Conservation (phyloP, 495 filamentous ascomycete genomes). For the Penicillium diatomitis region DNA sequence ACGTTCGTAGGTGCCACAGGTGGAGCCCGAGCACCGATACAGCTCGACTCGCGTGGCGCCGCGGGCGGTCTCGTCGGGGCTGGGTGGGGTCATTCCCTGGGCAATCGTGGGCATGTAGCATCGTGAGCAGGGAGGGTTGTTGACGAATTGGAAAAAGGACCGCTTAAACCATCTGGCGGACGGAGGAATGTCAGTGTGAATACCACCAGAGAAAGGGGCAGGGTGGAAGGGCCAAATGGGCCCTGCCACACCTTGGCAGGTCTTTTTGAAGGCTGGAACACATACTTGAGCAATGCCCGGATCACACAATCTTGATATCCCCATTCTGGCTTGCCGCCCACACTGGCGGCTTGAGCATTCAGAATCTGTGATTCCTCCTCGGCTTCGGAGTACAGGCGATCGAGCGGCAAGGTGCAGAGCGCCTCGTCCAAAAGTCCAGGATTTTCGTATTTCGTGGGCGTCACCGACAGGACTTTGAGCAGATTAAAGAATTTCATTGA, state of each 20-base stretch:
- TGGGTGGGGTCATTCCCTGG: slow-evolving; percentile 72
- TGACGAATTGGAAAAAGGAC: slow-evolving; percentile 92
- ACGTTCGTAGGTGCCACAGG: slow-evolving; percentile 70
- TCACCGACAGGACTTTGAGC: slow-evolving; percentile 69
- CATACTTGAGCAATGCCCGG: slow-evolving; percentile 67
- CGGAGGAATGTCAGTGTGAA: slow-evolving; percentile 14
- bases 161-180: slow-evolving; percentile 81
- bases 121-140: slow-evolving; percentile 77
- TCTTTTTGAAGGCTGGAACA: slow-evolving; percentile 5
- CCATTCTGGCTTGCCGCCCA: slow-evolving; percentile 84
- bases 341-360: slow-evolving; percentile 74
- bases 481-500: slow-evolving; percentile 80
- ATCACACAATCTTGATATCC: slow-evolving; percentile 98
- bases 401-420: slow-evolving; percentile 73
- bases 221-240: background rate
- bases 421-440: slow-evolving; percentile 93
- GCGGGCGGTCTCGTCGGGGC: slow-evolving; percentile 77
- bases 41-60: slow-evolving; percentile 82
- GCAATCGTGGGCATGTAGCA: slow-evolving; percentile 79
- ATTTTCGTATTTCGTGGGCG: slow-evolving; percentile 91
- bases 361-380: slow-evolving; percentile 87
- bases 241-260: background rate
- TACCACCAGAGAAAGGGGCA: no score
- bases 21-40: slow-evolving; percentile 66
- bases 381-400: slow-evolving; percentile 85